Evolutionary conservation across 1,284 basidiomycete species (phyloP), one percentile per base, ranked within the genome.

Genomic region (Irpex rosettiformis): DNA sequence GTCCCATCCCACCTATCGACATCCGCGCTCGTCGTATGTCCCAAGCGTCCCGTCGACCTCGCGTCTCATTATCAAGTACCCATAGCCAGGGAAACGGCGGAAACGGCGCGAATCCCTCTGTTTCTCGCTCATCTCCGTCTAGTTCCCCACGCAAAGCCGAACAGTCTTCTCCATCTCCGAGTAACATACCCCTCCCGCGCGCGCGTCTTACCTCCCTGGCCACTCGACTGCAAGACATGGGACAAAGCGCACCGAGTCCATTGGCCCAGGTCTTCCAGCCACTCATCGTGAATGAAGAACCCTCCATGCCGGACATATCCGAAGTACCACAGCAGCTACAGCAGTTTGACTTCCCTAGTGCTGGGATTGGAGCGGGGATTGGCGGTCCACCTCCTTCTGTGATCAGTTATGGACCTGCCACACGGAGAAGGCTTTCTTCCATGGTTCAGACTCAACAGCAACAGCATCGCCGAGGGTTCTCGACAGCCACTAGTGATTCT

Each of bases 221-320:
- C 56, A 73, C 72, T 45, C 79, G 76, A 43, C 70, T 73, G 8
- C 60, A 70, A 5, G 80, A 84, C 42, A 62, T 72, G 29, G 67
- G 72, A 3, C 77, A 80, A 25, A 77, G 68, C 47, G 69, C 48
- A 75, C 70, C 76, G 5, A 88, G 86, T 65, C 89, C 89, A 18
- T 75, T 92, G 1, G 87, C 88, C 3, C 88, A 90, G 67, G 76
- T 89, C 11, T 92, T 83, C 68, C 85, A 86, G 59, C 86, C 89
- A 3, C 64, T 90, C 18, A 61, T 85, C 6, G 72, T 85, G 16
- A 82, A 84, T 52, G 81, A 84, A 11, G 72, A 51, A 22, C 48
- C 21, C 43, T 22, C 16, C 13, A n/a, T 45, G 13, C 21, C 16
- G 13, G 43, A 76, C 13, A n/a, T 45, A 4, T 45, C 16, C 43